Conservation (phyloP, 129 eudicot species). For the Artemisia tridentata region DNA sequence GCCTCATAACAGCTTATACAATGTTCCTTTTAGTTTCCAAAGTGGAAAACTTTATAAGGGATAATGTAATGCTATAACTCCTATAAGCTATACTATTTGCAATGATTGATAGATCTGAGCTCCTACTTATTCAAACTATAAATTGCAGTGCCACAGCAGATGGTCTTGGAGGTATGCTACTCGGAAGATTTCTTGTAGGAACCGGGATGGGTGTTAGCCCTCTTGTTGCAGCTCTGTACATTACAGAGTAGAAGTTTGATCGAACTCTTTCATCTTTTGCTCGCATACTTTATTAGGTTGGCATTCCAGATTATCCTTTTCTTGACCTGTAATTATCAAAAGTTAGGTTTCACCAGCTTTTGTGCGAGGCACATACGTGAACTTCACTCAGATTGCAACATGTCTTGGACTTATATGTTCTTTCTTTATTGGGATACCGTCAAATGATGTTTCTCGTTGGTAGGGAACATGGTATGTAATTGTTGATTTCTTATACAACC, state of each 20-base stretch:
- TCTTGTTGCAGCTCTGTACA: slow-evolving; percentile 82
- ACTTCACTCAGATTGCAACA: slow-evolving; percentile 82
- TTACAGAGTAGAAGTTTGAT: slow-evolving; percentile 54
- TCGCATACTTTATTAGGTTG: neutral
- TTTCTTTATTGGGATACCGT: slow-evolving; percentile 73
- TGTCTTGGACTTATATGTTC: slow-evolving; percentile 79
- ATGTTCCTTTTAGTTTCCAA: neutral
- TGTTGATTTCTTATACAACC: neutral
- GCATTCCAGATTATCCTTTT: slow-evolving; percentile 7
- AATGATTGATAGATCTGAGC: neutral
- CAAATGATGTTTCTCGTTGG: slow-evolving; percentile 67
- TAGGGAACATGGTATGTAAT: slow-evolving; percentile 36
- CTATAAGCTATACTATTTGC: too few species aligned
- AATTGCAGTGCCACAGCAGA: slow-evolving; percentile 67
- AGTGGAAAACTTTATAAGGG: neutral
- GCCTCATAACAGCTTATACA: neutral
- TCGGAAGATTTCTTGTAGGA: slow-evolving; percentile 86
- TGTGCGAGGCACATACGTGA: slow-evolving; percentile 86
- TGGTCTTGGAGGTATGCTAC: slow-evolving; percentile 67
- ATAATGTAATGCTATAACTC: neutral
- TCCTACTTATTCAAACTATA: slow-evolving; percentile 11
- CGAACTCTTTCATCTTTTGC: neutral
- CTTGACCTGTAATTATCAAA: slow-evolving; percentile 24
- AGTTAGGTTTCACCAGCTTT: slow-evolving; percentile 80
- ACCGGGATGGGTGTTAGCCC: slow-evolving; percentile 82